These are phyloP conservation scores for Amaranthus hypochondriacus DNA, from an alignment of 148 eudicot genomes.

Conservation along the genomic window DNA sequence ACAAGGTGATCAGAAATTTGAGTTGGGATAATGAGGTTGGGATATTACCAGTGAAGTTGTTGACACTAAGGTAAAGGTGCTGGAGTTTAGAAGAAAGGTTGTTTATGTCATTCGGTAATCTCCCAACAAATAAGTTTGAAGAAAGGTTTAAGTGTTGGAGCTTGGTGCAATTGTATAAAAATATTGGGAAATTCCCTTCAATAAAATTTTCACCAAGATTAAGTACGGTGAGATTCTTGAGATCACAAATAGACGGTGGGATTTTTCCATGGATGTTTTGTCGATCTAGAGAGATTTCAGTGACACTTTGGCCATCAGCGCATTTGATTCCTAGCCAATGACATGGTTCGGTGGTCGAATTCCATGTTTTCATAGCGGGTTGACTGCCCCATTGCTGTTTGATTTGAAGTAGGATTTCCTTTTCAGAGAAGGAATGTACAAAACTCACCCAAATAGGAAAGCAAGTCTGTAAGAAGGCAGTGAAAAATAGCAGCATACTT, in stretches of 20 bases:
- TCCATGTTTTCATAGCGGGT: conserved; percentile 42
- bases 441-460: too few relatives aligned
- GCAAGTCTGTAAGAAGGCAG: too few relatives aligned
- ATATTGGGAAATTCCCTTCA: conserved; percentile 43
- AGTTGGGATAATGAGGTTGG: conserved; percentile 53
- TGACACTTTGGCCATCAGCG: conserved; percentile 30
- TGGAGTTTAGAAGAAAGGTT: conserved; percentile 36
- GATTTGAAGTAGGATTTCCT: conserved; percentile 40
- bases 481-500: too few relatives aligned
- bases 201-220: conserved; percentile 43
- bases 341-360: conserved; percentile 45
- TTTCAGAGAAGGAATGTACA: conserved; percentile 55
- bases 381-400: conserved; percentile 48
- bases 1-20: conserved; percentile 26
- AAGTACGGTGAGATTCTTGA: conserved; percentile 38
- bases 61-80: conserved; percentile 40
- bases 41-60: conserved; percentile 62
- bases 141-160: conserved; percentile 43
- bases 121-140: conserved; percentile 48
- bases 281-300: conserved; percentile 25
- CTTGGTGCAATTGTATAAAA: conserved; percentile 44
- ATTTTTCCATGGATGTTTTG: conserved; percentile 24
- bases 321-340: conserved; percentile 59
- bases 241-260: conserved; percentile 55
- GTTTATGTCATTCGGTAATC: conserved; percentile 49